A percentile compares a stretch with the other conserved stretches of the same genome.
Conservation (phyloP, 1,284 basidiomycete species). For the Malassezia restricta region DNA sequence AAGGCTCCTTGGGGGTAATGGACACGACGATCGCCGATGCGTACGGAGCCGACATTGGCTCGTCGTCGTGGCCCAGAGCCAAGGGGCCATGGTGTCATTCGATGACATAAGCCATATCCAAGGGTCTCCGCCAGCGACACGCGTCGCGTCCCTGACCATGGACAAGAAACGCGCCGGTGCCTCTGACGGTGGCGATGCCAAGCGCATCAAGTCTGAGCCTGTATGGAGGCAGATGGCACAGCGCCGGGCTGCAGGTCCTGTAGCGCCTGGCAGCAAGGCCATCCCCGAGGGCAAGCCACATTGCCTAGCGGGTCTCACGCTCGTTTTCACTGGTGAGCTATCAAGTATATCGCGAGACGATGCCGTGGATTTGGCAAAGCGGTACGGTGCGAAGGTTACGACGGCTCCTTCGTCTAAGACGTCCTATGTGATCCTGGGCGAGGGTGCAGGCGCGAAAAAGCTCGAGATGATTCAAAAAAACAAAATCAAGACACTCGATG, state of each 20-base stretch:
- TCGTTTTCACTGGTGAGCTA: constrained; percentile 84
- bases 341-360: constrained; percentile 77
- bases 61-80: neutral
- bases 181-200: neutral
- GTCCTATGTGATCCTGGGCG: constrained; percentile 75
- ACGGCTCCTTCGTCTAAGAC: constrained; percentile 80
- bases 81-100: neutral
- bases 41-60: neutral
- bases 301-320: constrained; percentile 71
- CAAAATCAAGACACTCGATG: constrained; percentile 60
- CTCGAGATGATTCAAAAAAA: constrained; percentile 72
- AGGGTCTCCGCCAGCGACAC: neutral
- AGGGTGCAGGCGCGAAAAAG: constrained; percentile 76
- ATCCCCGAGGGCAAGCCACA: constrained; percentile 67
- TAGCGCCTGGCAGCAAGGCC: constrained; percentile 64
- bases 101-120: neutral
- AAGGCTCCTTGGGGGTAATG: constrained; percentile 63
- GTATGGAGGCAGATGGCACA: constrained; percentile 46
- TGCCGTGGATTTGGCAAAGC: constrained; percentile 73
- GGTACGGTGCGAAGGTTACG: constrained; percentile 69
- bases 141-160: neutral
- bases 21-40: constrained; percentile 46
- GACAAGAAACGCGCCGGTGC: neutral
- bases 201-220: constrained; percentile 5
- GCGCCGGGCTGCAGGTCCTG: constrained; percentile 58